Evolutionary conservation across 768 basidiomycete genomes (phyloP).

Genomic region (Tulasnella sp.): DNA sequence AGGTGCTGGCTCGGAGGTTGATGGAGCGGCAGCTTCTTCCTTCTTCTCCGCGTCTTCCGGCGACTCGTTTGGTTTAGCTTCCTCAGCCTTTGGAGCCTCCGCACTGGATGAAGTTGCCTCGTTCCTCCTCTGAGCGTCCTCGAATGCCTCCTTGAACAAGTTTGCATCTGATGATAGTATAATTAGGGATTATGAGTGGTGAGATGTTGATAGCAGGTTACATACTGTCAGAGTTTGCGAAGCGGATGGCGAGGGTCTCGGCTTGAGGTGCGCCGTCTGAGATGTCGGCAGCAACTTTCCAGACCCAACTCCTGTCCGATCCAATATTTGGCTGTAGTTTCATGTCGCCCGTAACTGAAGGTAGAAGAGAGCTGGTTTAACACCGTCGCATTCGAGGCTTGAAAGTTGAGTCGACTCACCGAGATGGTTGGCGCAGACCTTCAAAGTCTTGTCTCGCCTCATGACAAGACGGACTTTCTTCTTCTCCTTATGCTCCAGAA

Average conservation of each 20-base stretch:
- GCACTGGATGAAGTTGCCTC: conserved; percentile 33
- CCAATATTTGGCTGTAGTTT: conserved; percentile 95
- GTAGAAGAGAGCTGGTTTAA: neutral
- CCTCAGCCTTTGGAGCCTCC: conserved; percentile 34
- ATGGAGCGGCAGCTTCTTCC: conserved; percentile 38
- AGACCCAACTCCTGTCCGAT: conserved; percentile 99
- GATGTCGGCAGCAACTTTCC: conserved; percentile 94
- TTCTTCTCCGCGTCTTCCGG: conserved; percentile 34
- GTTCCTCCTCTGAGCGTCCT: conserved; percentile 74
- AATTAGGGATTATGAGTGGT: neutral
- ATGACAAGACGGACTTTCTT: conserved; percentile 95
- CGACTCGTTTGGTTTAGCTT: conserved; percentile 31
- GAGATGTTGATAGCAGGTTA: conserved; percentile 18
- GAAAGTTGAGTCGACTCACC: conserved; percentile 49
- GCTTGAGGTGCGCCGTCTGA: conserved; percentile 84
- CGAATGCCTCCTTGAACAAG: conserved; percentile 86
- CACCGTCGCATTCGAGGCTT: neutral
- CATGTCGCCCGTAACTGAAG: conserved; percentile 81
- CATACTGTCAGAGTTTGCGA: conserved; percentile 94
- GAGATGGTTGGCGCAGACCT: conserved; percentile 97
- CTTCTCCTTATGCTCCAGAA: conserved; percentile 83
- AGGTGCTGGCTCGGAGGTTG: neutral
- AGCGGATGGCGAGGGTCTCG: conserved; percentile 97
- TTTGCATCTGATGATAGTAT: conserved; percentile 57
- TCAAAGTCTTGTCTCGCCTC: conserved; percentile 99